Evolutionary conservation across 2,329 filamentous ascomycete genomes (phyloP).

Genomic region (Diaporthe sp.): DNA sequence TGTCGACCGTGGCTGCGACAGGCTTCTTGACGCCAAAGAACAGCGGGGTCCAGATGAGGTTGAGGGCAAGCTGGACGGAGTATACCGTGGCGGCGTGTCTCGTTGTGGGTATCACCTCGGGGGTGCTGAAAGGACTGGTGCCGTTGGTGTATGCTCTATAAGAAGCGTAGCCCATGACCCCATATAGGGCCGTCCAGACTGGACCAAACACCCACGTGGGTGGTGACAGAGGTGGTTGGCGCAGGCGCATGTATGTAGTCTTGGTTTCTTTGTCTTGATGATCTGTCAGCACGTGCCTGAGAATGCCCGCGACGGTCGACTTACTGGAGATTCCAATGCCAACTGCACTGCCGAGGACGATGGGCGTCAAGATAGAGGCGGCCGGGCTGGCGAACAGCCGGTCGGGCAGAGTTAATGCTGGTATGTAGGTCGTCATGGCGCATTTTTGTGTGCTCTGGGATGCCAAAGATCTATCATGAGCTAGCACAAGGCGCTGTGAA

Average conservation of each 20-base stretch:
- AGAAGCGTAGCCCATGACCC: conserved; percentile 88
- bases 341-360: conserved; percentile 76
- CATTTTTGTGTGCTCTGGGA: neutral
- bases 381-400: conserved; percentile 78
- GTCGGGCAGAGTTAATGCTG: conserved; percentile 79
- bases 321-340: conserved; percentile 75
- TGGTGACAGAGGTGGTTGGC: conserved; percentile 74
- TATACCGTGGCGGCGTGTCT: conserved; percentile 82
- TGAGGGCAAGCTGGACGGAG: conserved; percentile 85
- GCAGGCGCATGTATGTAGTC: conserved; percentile 71
- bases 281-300: neutral
- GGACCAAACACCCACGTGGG: conserved; percentile 72
- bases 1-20: conserved; percentile 78
- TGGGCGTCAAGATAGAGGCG: conserved; percentile 78
- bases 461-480: neutral
- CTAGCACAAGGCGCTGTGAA: neutral
- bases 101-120: conserved; percentile 65
- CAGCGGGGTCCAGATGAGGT: conserved; percentile 90
- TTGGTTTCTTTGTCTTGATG: conserved; percentile 54
- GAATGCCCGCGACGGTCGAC: conserved; percentile 41
- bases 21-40: conserved; percentile 86
- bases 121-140: conserved; percentile 64
- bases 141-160: conserved; percentile 78
- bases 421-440: conserved; percentile 82
- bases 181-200: conserved; percentile 74